These are phyloP conservation scores for Leccinum rimulosum DNA, from an alignment of 768 basidiomycete genomes.

Conservation along the genomic window DNA sequence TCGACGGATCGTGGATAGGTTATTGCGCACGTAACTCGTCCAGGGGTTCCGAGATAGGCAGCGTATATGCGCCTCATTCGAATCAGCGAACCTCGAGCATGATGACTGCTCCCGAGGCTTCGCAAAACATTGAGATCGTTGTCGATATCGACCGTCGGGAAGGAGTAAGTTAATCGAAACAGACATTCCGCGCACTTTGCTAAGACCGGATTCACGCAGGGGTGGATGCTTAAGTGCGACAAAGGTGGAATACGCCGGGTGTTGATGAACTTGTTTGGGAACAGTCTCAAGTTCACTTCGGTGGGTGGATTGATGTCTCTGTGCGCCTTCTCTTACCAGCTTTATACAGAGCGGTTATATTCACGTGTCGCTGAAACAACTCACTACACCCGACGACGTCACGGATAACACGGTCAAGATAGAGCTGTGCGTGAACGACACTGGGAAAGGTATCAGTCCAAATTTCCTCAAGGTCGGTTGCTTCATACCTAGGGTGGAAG, in stretches of 20 bases:
- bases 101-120: constrained; percentile 33
- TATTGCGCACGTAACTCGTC: constrained; percentile 75
- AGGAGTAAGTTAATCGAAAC: constrained; percentile 45
- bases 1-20: constrained; percentile 94
- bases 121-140: constrained; percentile 75
- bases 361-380: constrained; percentile 76
- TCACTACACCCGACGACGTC: constrained; percentile 54
- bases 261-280: constrained; percentile 93
- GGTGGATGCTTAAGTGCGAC: constrained; percentile 86
- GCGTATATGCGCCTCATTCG: constrained; percentile 77
- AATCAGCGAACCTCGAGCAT: constrained; percentile 45
- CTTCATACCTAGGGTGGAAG: background rate
- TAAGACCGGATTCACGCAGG: constrained; percentile 42
- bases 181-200: background rate
- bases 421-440: constrained; percentile 83
- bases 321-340: constrained; percentile 1
- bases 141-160: constrained; percentile 78
- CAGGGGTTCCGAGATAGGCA: constrained; percentile 82
- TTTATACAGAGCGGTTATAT: constrained; percentile 74
- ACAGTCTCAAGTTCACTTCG: constrained; percentile 88
- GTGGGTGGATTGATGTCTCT: constrained; percentile 39
- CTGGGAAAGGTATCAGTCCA: constrained; percentile 94
- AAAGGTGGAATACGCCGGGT: constrained; percentile 90
- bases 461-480: constrained; percentile 77
- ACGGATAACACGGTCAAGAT: constrained; percentile 64